Percentiles rank a stretch among this genome's conserved stretches.
phyloP scores from a whole-genome alignment of 805 yeast genomes.

The Hanseniaspora pseudoguilliermondii region DNA sequence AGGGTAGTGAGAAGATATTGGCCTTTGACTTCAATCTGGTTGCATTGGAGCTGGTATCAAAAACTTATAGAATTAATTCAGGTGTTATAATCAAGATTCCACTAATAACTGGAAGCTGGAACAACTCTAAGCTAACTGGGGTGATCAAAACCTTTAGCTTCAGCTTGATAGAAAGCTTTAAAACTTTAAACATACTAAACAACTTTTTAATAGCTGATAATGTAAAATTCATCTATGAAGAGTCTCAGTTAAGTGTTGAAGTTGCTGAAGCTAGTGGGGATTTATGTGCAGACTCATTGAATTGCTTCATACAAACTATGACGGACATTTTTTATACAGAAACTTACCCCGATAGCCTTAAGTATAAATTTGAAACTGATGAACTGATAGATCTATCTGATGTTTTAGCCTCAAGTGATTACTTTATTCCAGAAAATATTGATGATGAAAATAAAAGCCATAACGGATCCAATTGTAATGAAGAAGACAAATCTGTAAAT shows the following conservation, averaged over 20 bases:
- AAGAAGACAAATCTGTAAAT: conserved; percentile 15
- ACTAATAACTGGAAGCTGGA: neutral
- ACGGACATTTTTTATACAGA: conserved; percentile 64
- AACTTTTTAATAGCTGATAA: neutral
- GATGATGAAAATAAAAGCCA: neutral
- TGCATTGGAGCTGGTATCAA: conserved; percentile 1
- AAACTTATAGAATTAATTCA: conserved; percentile 11
- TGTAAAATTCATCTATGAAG: neutral
- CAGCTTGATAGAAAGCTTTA: conserved; percentile 4
- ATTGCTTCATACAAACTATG: conserved; percentile 52
- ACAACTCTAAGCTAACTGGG: neutral
- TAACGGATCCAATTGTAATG: conserved; percentile 22
- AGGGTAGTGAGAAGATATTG: neutral
- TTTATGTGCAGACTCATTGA: conserved; percentile 74
- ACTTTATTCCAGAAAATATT: conserved; percentile 14
- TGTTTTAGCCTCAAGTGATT: conserved; percentile 27
- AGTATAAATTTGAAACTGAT: conserved; percentile 32
- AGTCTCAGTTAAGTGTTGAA: conserved; percentile 17
- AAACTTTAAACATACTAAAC: neutral
- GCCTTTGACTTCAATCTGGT: neutral
- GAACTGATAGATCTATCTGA: conserved; percentile 31
- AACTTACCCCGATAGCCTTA: conserved; percentile 44
- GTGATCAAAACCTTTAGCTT: conserved; percentile 4
- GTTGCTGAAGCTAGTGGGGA: conserved; percentile 39
- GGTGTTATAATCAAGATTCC: conserved; percentile 8